phyloP scores from a whole-genome alignment of 345 rosid species.

The Eucalyptus leucophloia region DNA sequence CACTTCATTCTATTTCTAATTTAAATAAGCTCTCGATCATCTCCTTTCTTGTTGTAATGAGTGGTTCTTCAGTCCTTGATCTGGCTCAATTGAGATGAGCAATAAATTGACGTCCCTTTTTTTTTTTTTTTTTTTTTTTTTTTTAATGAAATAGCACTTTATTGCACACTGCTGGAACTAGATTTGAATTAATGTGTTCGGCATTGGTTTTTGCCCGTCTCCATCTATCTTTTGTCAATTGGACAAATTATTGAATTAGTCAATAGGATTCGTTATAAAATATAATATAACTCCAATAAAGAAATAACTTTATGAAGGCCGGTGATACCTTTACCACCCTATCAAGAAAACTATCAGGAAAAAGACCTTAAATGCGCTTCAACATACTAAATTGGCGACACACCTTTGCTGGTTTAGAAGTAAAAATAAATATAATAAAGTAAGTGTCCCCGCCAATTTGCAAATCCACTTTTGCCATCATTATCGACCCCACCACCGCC shows the following conservation, averaged over 20 bases:
- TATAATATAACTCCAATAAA: background rate
- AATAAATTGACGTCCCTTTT: too few species aligned
- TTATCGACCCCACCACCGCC: background rate
- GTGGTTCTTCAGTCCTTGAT: too few species aligned
- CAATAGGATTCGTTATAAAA: background rate
- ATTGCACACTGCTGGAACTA: background rate
- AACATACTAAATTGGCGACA: background rate
- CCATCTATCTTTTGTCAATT: background rate
- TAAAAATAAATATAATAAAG: background rate
- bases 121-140: too few species aligned
- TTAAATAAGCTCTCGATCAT: too few species aligned
- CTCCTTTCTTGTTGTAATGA: too few species aligned
- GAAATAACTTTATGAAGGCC: background rate
- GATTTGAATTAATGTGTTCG: background rate
- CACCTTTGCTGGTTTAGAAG: background rate
- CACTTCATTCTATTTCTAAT: too few species aligned
- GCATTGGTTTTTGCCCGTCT: background rate
- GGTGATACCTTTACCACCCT: background rate
- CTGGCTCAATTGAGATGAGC: too few species aligned
- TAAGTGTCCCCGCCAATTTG: background rate
- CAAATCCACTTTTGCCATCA: background rate
- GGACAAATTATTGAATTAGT: background rate
- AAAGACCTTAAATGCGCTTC: background rate
- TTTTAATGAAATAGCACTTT: too few species aligned
- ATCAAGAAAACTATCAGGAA: background rate